Evolutionary conservation across 164 flowering plant genomes (phyloP).

Genomic region (Berberis vulgaris): DNA sequence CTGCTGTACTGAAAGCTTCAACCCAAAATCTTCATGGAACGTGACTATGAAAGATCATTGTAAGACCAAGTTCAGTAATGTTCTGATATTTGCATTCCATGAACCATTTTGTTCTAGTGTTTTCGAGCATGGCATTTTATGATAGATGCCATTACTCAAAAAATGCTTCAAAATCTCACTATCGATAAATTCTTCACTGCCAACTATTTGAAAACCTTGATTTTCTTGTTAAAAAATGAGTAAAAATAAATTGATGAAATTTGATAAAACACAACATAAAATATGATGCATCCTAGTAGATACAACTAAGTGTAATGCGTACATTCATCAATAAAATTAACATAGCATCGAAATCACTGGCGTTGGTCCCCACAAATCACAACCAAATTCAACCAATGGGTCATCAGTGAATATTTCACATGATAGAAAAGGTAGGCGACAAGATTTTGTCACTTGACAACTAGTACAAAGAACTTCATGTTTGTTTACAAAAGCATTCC

Average conservation of each 20-base stretch:
- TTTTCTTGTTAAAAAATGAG: not conserved
- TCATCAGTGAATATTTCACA: not conserved
- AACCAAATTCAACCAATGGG: not conserved
- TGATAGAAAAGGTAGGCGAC: not conserved
- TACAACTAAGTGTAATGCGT: not conserved
- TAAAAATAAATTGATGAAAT: not conserved
- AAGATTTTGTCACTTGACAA: conserved; percentile 5
- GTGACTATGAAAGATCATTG: not conserved
- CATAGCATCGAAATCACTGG: not conserved
- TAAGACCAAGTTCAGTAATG: too few species aligned
- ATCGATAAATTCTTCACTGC: conserved; percentile 1
- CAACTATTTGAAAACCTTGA: not conserved
- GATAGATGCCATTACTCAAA: not conserved
- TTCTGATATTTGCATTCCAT: not conserved
- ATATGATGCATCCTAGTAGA: not conserved
- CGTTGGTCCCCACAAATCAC: conserved; percentile 4
- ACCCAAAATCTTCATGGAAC: not conserved
- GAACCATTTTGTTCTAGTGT: conserved; percentile 7
- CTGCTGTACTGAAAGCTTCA: not conserved
- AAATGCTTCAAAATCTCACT: not conserved
- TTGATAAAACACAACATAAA: not conserved
- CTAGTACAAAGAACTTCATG: not conserved
- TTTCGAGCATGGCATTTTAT: not conserved
- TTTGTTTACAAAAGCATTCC: not conserved
- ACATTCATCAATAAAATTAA: not conserved